Percentiles rank a stretch among this genome's conserved stretches.
Evolutionary conservation across 306 rosid genomes (phyloP).

Genomic region (Cucurbita moschata): DNA sequence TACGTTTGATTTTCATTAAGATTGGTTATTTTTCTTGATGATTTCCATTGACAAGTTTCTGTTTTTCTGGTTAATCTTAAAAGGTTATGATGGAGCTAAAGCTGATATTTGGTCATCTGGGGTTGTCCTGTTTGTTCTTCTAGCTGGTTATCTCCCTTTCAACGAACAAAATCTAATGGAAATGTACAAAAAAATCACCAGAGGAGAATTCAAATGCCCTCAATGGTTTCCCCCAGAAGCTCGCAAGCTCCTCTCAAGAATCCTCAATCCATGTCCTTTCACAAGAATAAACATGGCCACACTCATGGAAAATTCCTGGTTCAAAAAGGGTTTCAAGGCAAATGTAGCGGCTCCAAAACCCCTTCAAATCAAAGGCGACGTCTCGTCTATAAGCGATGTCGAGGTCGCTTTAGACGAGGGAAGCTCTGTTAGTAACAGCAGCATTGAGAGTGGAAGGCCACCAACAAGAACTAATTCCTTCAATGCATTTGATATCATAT

Average conservation of each 20-base stretch:
- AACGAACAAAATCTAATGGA: constrained; percentile 31
- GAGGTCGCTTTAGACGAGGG: constrained; percentile 14
- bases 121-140: constrained; percentile 49
- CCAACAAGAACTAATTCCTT: constrained; percentile 6
- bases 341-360: constrained; percentile 7
- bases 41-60: no score
- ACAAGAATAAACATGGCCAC: constrained; percentile 25
- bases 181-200: constrained; percentile 42
- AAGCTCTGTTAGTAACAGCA: neutral
- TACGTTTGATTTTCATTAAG: no score
- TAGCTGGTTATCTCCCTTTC: constrained; percentile 66
- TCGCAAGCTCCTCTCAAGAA: constrained; percentile 30
- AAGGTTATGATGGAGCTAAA: constrained; percentile 62
- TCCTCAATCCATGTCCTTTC: constrained; percentile 46
- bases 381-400: constrained; percentile 9
- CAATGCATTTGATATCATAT: constrained; percentile 65
- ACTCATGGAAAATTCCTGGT: constrained; percentile 43
- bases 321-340: constrained; percentile 30
- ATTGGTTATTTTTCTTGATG: no score
- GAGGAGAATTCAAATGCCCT: constrained; percentile 47
- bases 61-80: no score
- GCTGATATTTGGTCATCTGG: constrained; percentile 79
- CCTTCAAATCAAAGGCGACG: neutral
- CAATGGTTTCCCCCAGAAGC: constrained; percentile 41
- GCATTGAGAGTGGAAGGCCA: neutral